Base-by-base conservation (phyloP, 2,329 filamentous ascomycete species). In the Ceratocystis cacaofunesta region DNA sequence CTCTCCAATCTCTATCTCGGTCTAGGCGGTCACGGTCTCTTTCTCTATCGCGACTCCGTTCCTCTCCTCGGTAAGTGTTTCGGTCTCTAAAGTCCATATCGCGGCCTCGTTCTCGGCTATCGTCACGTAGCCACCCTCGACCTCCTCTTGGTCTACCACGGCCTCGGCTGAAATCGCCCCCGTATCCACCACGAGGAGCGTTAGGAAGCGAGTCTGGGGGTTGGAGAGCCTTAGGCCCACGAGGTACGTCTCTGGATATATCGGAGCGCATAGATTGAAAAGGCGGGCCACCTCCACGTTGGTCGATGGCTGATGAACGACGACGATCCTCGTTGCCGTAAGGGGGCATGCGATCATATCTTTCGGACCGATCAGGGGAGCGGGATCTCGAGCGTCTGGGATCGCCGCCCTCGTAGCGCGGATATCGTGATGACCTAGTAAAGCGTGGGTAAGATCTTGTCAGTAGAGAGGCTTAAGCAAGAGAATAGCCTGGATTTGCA, bases 201-300 rank as follows among this genome's bases (percentile, higher is more conserved):
- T 85, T 85, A 69, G 81, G 83, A n/a, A 84, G 82, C 36, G 83
- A 76, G 68, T 92, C 89, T 67, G 91, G 77, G 3, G 65, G 48
- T 66, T 66, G 65, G n/a, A 63, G 48, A n/a, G 88, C 89, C 74
- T 92, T 90, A 10, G 91, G 90, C 0, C 89, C 91, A 65, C 90
- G 82, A 2, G 91, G 91, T 1, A 89, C 86, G 69, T 95, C 79
- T 36, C 78, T 73, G 72, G 80, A 69, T 70, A 80, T 72, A 70
- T 85, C 82, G 65, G 80, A 78, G 69, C 85, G 79, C 70, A 80
- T 82, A 1, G 80, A 75, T 69, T 81, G 82, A 68, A 89, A 89
- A n/a, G 79, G 65, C 79, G 78, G 71, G 19, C 83, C 85, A 41
- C 78, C 78, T 61, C 76, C 78, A 70, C 86, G 65, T 32, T 60